Evolutionary conservation across 257 asterid species (phyloP), one percentile per base, ranked within the genome.

Genomic region (Ilex aquifolium): DNA sequence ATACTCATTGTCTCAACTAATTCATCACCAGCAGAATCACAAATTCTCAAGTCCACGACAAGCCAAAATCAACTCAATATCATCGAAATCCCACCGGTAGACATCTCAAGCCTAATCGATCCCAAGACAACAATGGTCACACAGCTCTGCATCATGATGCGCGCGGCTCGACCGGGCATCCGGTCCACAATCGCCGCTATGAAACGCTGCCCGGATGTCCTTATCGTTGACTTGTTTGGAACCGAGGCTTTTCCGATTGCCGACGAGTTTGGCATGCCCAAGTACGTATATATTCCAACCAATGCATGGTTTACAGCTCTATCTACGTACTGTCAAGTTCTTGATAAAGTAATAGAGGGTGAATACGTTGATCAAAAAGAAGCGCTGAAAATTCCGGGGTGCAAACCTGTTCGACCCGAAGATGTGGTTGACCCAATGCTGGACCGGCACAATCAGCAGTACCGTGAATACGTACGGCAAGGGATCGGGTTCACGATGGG

Each of bases 201-300:
- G 79, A 30, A 21, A 6, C 46, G 13, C 54, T 40, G 62, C 9
- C 73, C 67, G 0, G 57, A 65, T 27, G 66, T 58, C 6, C 57
- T 74, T 31, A 39, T 74, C 30, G 61, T 57, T 3, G 76, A 69
- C 29, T 44, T 62, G 1, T 74, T 74, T 16, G 58, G 73, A 13
- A 15, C 70, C 7, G 52, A 52, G 1, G 61, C 57, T 8, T 52
- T 67, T 0, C 21, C 63, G 0, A n/a, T 74, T 2, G 74, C 72
- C 8, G 12, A 53, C 3, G 72, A 74, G 27, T 53, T 69, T 17
- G 32, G 54, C 12, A 68, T 74, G 30, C 60, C 58, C 2, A 57
- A 48, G 27, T 73, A 64, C 4, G 13, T 63, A 0, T 74, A 63
- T 36, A 32, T 58, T 16, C 36, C 68, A 2, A 30, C 75, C 36